Evolutionary conservation across 2,329 filamentous ascomycete genomes (phyloP), one percentile per base, ranked within the genome.

Genomic region (Fusarium sp.): DNA sequence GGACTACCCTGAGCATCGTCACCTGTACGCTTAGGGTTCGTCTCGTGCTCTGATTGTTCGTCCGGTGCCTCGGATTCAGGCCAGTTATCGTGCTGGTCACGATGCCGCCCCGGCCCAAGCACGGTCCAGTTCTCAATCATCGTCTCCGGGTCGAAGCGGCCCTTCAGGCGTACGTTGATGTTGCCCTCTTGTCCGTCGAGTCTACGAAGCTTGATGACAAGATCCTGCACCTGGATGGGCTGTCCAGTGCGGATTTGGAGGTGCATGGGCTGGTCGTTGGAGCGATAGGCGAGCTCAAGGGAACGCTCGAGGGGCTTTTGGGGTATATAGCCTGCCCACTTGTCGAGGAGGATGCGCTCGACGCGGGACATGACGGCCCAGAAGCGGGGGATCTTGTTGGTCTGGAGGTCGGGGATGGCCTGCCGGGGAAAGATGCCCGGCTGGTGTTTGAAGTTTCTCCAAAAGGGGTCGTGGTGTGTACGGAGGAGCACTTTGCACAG

Each of bases 301-400:
- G 68, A 54, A 9, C 57, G 55, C 11, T 60, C 67, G 7, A 77
- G 73, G 8, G 68, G 39, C 38, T 70, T 68, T n/a, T 59, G 35
- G 15, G 74, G 74, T 32, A 56, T 52, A 49, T 74, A 76, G 15
- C 65, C 71, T 6, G 67, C 58, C 54, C 72, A 75, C 12, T 46
- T 57, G 8, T 59, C 44, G 12, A 76, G 65, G n/a, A 77, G 71
- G 45, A 66, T 66, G 49, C 70, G 70, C 54, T 77, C 75, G 6
- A 72, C 49, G 29, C 66, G 66, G 4, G 71, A 69, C 58, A 72
- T 69, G 9, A 76, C 53, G 19, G 53, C 39, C 15, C 44, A 53
- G n/a, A 42, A n/a, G 12, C 56, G 49, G 11, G 54, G 45, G 15
- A 72, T 65, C 32, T 66, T 69, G 49, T 48, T 64, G 1, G 41